Percentiles rank a stretch among this genome's conserved stretches.
phyloP scores from a whole-genome alignment of 768 basidiomycete genomes.

The Russula dissimulans region DNA sequence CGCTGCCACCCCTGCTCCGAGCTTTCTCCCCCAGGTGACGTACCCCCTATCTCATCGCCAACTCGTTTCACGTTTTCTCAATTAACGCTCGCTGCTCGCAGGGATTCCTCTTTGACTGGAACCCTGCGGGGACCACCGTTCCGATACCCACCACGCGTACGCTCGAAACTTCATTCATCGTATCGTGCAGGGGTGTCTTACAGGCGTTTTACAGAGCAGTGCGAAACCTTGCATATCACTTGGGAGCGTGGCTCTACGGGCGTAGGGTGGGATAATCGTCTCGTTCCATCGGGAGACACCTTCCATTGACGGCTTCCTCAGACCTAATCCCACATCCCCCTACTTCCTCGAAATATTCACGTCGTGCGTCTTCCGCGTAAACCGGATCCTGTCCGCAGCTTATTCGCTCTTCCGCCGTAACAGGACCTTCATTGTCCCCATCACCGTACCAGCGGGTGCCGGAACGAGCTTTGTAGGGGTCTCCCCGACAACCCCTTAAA shows the following conservation, averaged over 20 bases:
- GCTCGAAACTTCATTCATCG: too few species aligned
- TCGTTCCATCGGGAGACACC: too few species aligned
- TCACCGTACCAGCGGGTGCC: conserved; percentile 41
- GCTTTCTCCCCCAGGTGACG: conserved; percentile 9
- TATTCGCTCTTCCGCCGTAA: neutral
- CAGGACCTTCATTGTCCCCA: conserved; percentile 43
- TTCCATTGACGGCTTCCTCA: conserved; percentile 22
- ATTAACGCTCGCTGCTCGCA: neutral
- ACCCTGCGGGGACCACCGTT: conserved; percentile 23
- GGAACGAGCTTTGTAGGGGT: conserved; percentile 39
- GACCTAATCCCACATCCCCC: conserved; percentile 46
- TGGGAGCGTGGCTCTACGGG: conserved; percentile 24
- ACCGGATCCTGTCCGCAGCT: neutral
- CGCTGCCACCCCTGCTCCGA: neutral
- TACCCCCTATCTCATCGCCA: neutral
- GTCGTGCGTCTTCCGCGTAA: conserved; percentile 34
- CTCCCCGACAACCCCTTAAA: neutral
- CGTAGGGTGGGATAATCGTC: conserved; percentile 22
- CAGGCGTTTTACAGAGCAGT: conserved; percentile 24
- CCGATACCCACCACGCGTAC: conserved; percentile 28
- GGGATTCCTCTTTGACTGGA: conserved; percentile 29
- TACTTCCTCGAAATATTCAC: conserved; percentile 55
- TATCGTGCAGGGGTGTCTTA: too few species aligned
- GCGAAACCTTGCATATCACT: conserved; percentile 26
- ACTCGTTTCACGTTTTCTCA: neutral